These are phyloP conservation scores for Penicillium longicatenatum DNA, from an alignment of 495 filamentous ascomycete genomes.

Conservation along the genomic window DNA sequence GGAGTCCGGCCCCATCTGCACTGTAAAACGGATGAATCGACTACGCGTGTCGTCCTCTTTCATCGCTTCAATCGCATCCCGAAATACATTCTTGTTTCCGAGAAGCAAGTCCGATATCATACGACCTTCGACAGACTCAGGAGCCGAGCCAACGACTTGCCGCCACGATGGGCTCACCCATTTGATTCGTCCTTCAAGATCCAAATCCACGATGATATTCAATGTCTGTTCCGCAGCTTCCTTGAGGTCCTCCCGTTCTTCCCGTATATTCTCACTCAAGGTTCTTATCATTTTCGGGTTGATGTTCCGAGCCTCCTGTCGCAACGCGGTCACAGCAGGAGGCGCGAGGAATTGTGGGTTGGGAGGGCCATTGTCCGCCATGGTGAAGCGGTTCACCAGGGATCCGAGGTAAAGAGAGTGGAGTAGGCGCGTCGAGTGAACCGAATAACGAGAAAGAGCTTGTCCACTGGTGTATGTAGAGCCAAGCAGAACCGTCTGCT, in stretches of 20 bases:
- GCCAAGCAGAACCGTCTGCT: slow-evolving; percentile 50
- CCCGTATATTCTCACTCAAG: slow-evolving; percentile 67
- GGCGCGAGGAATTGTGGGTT: slow-evolving; percentile 49
- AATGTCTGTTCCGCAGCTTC: slow-evolving; percentile 94
- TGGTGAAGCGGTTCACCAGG: slow-evolving; percentile 27
- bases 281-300: slow-evolving; percentile 58
- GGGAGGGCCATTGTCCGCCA: slow-evolving; percentile 47
- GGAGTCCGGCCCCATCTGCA: slow-evolving; percentile 73
- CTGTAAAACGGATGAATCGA: slow-evolving; percentile 84
- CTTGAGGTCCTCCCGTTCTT: slow-evolving; percentile 87
- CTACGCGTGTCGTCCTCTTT: slow-evolving; percentile 90
- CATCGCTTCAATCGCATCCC: slow-evolving; percentile 82
- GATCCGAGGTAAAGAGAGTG: background rate
- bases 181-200: slow-evolving; percentile 80
- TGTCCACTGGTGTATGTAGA: slow-evolving; percentile 15
- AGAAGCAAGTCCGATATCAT: slow-evolving; percentile 80
- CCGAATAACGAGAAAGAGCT: slow-evolving; percentile 5
- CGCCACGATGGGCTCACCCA: slow-evolving; percentile 99
- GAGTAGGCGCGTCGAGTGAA: background rate
- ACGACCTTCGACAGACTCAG: slow-evolving; percentile 71
- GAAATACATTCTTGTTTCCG: slow-evolving; percentile 75
- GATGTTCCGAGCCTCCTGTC: slow-evolving; percentile 51
- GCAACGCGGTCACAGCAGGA: slow-evolving; percentile 55
- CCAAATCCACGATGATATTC: slow-evolving; percentile 93
- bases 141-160: slow-evolving; percentile 81